Percentiles rank a stretch among this genome's conserved stretches.
These are phyloP conservation scores for Monilinia polystroma DNA, from an alignment of 2,329 filamentous ascomycete genomes.

Conservation along the genomic window DNA sequence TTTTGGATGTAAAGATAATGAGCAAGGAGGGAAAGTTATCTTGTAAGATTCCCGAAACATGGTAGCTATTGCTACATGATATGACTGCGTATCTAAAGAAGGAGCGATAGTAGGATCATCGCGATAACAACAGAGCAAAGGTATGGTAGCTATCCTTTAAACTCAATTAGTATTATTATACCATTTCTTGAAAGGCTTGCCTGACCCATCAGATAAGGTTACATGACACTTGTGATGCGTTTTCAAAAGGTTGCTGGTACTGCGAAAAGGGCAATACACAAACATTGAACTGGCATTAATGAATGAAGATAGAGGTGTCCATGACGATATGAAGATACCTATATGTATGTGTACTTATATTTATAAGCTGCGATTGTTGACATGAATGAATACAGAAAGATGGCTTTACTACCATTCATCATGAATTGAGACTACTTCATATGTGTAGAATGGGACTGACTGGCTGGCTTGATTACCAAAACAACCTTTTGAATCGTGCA, in stretches of 20 bases:
- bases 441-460: too few species aligned
- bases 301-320: too few species aligned
- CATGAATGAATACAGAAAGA: too few species aligned
- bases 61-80: neutral
- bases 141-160: neutral
- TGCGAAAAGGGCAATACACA: neutral
- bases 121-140: neutral
- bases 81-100: neutral
- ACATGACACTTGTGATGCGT: slow-evolving; percentile 1
- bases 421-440: too few species aligned
- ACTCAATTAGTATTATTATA: neutral
- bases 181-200: neutral
- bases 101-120: neutral
- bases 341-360: too few species aligned
- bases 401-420: too few species aligned
- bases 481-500: too few species aligned
- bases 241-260: too few species aligned
- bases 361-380: too few species aligned
- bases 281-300: too few species aligned
- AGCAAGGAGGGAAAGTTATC: neutral
- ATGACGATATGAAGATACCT: too few species aligned
- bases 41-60: neutral
- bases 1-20: neutral
- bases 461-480: too few species aligned
- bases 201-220: neutral